Base-by-base conservation (phyloP, 2,329 filamentous ascomycete genomes). In the Xylariales sp. region DNA sequence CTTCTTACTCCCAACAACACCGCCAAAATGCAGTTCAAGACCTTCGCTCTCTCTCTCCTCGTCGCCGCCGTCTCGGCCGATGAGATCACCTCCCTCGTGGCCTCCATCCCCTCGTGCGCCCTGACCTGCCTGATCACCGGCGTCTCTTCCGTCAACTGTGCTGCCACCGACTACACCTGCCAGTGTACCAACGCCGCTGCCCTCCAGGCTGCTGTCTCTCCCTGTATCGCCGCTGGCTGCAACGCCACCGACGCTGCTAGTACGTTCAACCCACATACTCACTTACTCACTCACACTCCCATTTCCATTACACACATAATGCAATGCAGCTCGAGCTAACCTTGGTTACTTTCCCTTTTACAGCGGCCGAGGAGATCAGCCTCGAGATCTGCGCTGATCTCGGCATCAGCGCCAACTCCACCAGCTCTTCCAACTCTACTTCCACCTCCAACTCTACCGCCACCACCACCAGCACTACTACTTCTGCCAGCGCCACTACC, bases 191-290 rank as follows among this genome's bases (percentile, higher is more conserved):
- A 62, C 29, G 41, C 59, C 6, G 46, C 57, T 31, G 45, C 45
- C 17, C 55, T 66, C 30, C 57, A 56, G n/a, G 35, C 49, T 28
- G 48, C 44, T 6, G 54, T 58, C 12, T 45, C 54, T 33, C 59
- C 61, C n/a, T 67, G 63, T 40, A 46, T 65, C 17, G 51, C 56
- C 11, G 42, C 51, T 14, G 54, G 37, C 16, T 66, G 62, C 43
- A 44, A 46, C 23, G 42, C 59, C 12, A 47, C 56, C 5, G 55
- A 62, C 11, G 46, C 62, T 14, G 50, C 50, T 24, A 43, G 62
- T 65, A 53, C 12, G 55, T 52, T 8, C 5, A 2, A 11, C 17
- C 18, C 7, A n/a, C n/a, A n/a, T n/a, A n/a, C n/a, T n/a, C n/a
- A n/a, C n/a, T n/a, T n/a, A n/a, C n/a, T n/a, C n/a, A n/a, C n/a